Evolutionary conservation across 163 green algal species (phyloP).

Genomic region (Prototheca wickerhamii): DNA sequence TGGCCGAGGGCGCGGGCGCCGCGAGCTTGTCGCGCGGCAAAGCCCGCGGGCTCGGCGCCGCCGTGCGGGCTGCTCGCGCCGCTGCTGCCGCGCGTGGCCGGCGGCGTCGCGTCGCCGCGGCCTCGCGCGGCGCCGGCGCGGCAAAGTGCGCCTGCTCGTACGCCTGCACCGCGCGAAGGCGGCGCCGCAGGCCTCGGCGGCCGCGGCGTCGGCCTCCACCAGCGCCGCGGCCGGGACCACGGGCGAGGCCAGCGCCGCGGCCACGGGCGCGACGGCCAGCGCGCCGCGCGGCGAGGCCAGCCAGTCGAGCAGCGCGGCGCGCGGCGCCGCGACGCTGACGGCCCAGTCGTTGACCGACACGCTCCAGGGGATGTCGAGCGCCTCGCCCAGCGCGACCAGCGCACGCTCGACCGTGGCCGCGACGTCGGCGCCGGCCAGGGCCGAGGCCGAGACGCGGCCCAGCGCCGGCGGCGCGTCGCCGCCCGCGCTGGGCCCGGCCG

Average conservation of each 20-base stretch:
- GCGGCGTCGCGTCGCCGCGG: conserved; percentile 4
- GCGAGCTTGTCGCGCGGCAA: neutral
- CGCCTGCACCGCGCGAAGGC: conserved; percentile 50
- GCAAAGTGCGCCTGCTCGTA: conserved; percentile 7
- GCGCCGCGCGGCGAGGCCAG: conserved; percentile 26
- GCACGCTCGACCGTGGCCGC: neutral
- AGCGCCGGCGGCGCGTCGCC: neutral
- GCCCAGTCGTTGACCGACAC: neutral
- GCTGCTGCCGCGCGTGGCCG: neutral
- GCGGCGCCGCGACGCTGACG: neutral
- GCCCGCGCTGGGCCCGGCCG: neutral
- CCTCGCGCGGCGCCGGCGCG: neutral
- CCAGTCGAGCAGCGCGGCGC: conserved; percentile 31
- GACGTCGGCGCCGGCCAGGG: neutral
- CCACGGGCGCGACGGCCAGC: conserved; percentile 32
- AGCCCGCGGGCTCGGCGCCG: too few species aligned
- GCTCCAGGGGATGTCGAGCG: neutral
- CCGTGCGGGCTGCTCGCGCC: neutral
- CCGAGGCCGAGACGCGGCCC: neutral
- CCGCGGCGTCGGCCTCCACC: conserved; percentile 39
- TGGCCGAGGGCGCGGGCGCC: neutral
- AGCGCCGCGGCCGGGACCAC: conserved; percentile 26
- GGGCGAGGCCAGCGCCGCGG: conserved; percentile 20
- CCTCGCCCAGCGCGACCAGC: conserved; percentile 1
- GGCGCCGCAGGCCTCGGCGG: conserved; percentile 47